These are phyloP conservation scores for Colletotrichum sublineola DNA, from an alignment of 2,329 filamentous ascomycete species.

Conservation along the genomic window DNA sequence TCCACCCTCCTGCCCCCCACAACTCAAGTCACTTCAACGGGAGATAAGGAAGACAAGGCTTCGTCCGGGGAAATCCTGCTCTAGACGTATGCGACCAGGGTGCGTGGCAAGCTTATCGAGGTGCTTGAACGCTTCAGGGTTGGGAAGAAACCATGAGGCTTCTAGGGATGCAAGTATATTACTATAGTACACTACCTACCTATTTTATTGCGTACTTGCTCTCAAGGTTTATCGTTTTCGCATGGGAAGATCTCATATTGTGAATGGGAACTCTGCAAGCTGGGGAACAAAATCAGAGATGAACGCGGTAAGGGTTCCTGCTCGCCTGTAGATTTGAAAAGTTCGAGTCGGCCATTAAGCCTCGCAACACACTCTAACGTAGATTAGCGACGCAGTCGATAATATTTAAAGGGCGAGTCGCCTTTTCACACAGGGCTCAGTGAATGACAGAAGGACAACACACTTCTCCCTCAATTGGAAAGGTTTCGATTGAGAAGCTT, in stretches of 20 bases:
- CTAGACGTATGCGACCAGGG: neutral
- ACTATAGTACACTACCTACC: neutral
- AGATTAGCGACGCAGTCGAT: neutral
- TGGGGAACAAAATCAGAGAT: too few species aligned
- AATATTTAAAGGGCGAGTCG: neutral
- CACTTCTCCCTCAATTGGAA: neutral
- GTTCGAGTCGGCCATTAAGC: too few species aligned
- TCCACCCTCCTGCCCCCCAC: conserved; percentile 2
- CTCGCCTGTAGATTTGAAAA: too few species aligned
- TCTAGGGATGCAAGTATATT: neutral
- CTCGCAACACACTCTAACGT: neutral
- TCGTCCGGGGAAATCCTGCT: conserved; percentile 5
- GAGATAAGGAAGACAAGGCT: neutral
- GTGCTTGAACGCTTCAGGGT: neutral
- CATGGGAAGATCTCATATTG: neutral
- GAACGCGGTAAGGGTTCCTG: too few species aligned
- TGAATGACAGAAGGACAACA: neutral
- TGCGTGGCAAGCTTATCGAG: neutral
- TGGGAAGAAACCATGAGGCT: neutral
- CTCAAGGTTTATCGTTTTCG: too few species aligned
- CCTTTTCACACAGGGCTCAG: neutral
- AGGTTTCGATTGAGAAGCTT: neutral
- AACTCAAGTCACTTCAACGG: neutral
- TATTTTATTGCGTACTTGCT: neutral
- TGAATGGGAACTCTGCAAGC: too few species aligned